These are phyloP conservation scores for Nakaseomyces uthaithaninus DNA, from an alignment of 1,139 yeast species.

Conservation along the genomic window DNA sequence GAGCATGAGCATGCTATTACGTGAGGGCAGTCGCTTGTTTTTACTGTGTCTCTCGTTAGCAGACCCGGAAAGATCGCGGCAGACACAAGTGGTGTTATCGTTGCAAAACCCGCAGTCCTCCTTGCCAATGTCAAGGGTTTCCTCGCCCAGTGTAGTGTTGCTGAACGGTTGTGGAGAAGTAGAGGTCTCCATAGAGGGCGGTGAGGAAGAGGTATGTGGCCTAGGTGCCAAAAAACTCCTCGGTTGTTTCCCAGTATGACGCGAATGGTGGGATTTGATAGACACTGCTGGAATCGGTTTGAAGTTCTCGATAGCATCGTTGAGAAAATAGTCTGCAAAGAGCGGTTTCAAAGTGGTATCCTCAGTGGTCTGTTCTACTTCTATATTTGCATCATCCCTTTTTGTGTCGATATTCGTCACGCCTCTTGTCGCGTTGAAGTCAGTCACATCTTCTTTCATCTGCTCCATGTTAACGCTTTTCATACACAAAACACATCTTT, in stretches of 20 bases:
- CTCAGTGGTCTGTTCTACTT: neutral
- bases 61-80: neutral
- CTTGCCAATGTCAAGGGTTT: neutral
- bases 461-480: neutral
- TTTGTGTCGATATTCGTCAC: too few species aligned
- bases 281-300: slow-evolving; percentile 58
- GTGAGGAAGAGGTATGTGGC: too few species aligned
- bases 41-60: neutral
- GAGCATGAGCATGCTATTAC: neutral
- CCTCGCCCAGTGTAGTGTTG: neutral
- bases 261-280: slow-evolving; percentile 31
- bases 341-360: slow-evolving; percentile 1
- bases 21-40: neutral
- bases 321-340: neutral
- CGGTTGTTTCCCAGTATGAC: neutral
- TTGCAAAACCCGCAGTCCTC: slow-evolving; percentile 7
- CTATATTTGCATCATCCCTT: too few species aligned
- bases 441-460: too few species aligned
- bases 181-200: too few species aligned
- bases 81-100: slow-evolving; percentile 6
- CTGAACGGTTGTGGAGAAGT: slow-evolving; percentile 2
- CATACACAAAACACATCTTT: slow-evolving; percentile 1
- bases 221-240: too few species aligned
- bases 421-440: too few species aligned
- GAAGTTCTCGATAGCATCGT: slow-evolving; percentile 33